Base-by-base conservation (phyloP, 306 rosid genomes). In the Inga leiocalycina region DNA sequence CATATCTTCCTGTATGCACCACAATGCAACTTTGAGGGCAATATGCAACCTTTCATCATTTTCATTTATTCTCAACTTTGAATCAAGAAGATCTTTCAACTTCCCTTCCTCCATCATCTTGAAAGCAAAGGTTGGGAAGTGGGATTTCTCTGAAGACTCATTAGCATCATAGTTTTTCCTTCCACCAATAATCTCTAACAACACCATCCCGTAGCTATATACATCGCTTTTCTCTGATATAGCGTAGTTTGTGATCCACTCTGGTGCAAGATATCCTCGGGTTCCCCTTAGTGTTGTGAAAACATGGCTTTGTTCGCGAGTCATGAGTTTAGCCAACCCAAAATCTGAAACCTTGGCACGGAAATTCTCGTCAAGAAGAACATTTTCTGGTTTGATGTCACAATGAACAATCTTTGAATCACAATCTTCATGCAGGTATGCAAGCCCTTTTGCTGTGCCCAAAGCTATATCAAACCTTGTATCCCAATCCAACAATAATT, bases 331-430 rank as follows among this genome's bases (percentile, higher is more conserved):
- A 56, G 64, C 64, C 64, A 56, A 56, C 27, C 64, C 64, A 8
- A 56, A 56, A 77, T 96, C 98, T 0, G 98, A 96, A 34, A 96
- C 99, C 79, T 91, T 96, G 9, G 98, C 97, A 22, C 72, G 87
- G 87, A 83, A 94, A 41, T 91, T 89, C 19, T 87, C 89, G 20
- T 94, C 97, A 0, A 96, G 92, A 76, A 96, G 99, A 76, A 96
- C 98, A 20, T 96, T 96, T 82, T 96, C 98, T 5, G 98, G 99
- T 75, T 96, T 94, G 79, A 96, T 96, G 84, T 96, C 99, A 57
- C 97, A 96, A 54, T 96, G 99, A 73, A 96, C 83, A 67, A 96
- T 94, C 95, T 92, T 96, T 2, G 90, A 83, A 51, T 92, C 98
- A 68, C 99, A 96, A 78, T 93, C 98, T 83, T 93, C 98, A 19